A percentile compares a stretch with the other conserved stretches of the same genome.
Evolutionary conservation across 1,139 yeast species (phyloP).

Genomic region (Kodamaea sp.): DNA sequence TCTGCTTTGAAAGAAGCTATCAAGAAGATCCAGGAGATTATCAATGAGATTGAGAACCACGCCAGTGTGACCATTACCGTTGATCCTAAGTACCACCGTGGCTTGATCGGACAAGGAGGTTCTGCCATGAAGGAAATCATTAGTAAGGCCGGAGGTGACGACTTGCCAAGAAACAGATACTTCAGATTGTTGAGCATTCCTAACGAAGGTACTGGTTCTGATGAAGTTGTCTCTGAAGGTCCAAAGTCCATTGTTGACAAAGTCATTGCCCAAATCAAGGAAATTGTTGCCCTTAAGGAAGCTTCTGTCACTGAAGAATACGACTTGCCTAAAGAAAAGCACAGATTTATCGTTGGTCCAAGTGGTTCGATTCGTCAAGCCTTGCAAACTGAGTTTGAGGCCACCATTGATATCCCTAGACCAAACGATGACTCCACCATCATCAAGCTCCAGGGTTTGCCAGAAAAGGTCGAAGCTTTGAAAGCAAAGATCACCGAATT

Average conservation of each 20-base stretch:
- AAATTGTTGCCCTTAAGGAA: conserved; percentile 66
- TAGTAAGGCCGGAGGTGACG: conserved; percentile 76
- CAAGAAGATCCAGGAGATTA: conserved; percentile 60
- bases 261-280: conserved; percentile 63
- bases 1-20: conserved; percentile 77
- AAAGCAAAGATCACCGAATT: conserved; percentile 56
- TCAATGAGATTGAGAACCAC: conserved; percentile 67
- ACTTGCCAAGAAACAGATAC: conserved; percentile 45
- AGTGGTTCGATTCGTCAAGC: conserved; percentile 75
- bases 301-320: conserved; percentile 57
- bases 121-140: conserved; percentile 74
- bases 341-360: conserved; percentile 78
- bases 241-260: conserved; percentile 72
- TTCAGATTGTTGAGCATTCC: conserved; percentile 74
- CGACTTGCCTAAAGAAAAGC: conserved; percentile 72
- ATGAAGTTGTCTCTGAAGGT: conserved; percentile 69
- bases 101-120: conserved; percentile 82
- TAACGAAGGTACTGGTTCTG: conserved; percentile 63
- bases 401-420: conserved; percentile 69
- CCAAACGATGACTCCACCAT: conserved; percentile 48
- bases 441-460: conserved; percentile 57
- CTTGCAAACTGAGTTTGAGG: conserved; percentile 69
- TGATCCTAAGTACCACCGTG: conserved; percentile 76
- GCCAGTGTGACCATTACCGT: conserved; percentile 65
- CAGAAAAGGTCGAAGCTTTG: conserved; percentile 60